Evolutionary conservation across 2,329 filamentous ascomycete species (phyloP), one percentile per base, ranked within the genome.

Genomic region (Ascochyta viciae-villosae): DNA sequence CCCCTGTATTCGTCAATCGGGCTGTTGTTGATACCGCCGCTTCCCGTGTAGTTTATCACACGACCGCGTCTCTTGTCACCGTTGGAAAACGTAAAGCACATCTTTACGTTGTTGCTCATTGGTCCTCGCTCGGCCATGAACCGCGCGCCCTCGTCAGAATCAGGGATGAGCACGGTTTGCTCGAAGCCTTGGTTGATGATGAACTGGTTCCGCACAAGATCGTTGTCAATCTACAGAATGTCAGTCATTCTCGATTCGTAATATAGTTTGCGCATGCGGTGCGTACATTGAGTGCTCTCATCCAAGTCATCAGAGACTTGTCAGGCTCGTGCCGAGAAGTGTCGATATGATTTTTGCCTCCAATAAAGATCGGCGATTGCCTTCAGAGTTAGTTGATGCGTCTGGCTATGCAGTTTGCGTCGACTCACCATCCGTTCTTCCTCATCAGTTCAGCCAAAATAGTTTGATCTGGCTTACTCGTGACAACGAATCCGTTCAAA

Each of bases 161-260:
- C 81, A 51, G 87, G 81, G 50, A 97, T 86, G 0, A 99, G 81
- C 6, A 96, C 85, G 7, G 89, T 86, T 73, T 97, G 93, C 59
- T 99, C 95, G 48, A 97, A 91, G 6, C 80, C 78, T 64, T 92
- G 84, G 59, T 88, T 89, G 72, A 98, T 95, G 67, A 99, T 89
- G 42, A 98, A 80, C 56, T 92, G 88, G 58, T 92, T 89, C 45
- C 87, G 87, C 19, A 97, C 88, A 39, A 90, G 77, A 19, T 90
- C 85, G 63, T 94, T 50, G 2, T 55, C 53, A 34, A 55, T 42
- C 53, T 55, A 19, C 7, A 22, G 22, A 26, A 33, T 6, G 50
- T 73, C 54, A 73, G 66, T 53, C 42, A 63, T 57, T 33, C 31
- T 29, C 22, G 16, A 34, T 23, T 38, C 16, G 12, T 10, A 16